Evolutionary conservation across 1,284 basidiomycete genomes (phyloP), one percentile per base, ranked within the genome.

Genomic region (Schizophyllum amplum): DNA sequence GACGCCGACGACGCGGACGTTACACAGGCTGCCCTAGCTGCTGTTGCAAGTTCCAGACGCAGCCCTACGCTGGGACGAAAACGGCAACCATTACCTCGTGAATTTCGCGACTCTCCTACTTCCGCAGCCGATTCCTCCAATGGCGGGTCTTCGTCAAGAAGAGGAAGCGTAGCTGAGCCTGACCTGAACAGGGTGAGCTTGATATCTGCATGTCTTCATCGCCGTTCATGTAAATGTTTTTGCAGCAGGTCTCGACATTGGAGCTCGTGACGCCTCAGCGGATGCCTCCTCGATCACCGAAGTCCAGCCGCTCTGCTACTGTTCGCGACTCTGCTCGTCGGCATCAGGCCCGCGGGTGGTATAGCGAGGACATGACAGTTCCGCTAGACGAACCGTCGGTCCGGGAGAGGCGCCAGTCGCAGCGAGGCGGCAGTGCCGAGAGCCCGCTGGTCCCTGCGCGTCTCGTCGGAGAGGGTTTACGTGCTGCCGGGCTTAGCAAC

Each of bases 401-500:
- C 20, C 63, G 62, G 20, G 76, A 78, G 51, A 65, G 75, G 24
- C 69, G 75, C 52, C 83, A 84, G 61, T 73, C 74, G 27, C 67
- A 77, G n/a, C 71, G 85, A 46, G 77, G 76, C 1, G 86, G 85
- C 1, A 86, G 83, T 65, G 82, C 81, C 9, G 88, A 89, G 66
- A 84, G 80, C 65, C 74, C 80, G 13, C 68, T 86, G 42, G 64
- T 66, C 3, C 72, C 67, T 23, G 77, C 78, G 13, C 84, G 81
- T 63, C 69, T 90, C 9, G 69, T 87, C 6, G 80, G 84, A 1
- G 86, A 89, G 67, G 81, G 83, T n/a, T 66, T 90, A 55, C 76
- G 82, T 55, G 86, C 87, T 2, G 87, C 88, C 1, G 89, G 88
- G 5, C 72, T 90, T 57, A 61, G 50, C 64, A 50, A 50, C 13